These are phyloP conservation scores for Claviceps monticola DNA, from an alignment of 2,329 filamentous ascomycete species.

Conservation along the genomic window DNA sequence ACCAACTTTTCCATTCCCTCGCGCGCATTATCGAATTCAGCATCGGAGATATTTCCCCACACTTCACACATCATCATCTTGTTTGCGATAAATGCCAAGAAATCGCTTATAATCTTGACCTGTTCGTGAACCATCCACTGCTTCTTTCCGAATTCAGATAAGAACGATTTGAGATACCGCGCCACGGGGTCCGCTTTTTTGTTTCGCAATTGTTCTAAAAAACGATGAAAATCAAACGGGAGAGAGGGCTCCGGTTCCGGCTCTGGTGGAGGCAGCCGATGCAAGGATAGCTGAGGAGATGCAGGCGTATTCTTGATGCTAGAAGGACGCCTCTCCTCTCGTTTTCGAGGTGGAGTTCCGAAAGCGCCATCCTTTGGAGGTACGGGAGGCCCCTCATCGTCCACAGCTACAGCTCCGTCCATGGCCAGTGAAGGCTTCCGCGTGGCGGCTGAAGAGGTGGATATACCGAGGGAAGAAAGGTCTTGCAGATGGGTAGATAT, in stretches of 20 bases:
- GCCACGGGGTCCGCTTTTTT: constrained; percentile 97
- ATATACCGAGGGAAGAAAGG: constrained; percentile 28
- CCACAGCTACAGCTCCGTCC: constrained; percentile 19
- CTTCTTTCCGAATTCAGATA: constrained; percentile 88
- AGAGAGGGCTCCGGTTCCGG: constrained; percentile 68
- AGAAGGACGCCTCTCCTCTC: constrained; percentile 22
- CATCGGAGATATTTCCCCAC: constrained; percentile 89
- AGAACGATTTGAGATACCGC: constrained; percentile 85
- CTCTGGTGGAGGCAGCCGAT: constrained; percentile 57
- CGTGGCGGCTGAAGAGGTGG: constrained; percentile 24
- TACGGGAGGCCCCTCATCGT: constrained; percentile 41
- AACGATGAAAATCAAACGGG: constrained; percentile 94
- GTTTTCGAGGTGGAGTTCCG: constrained; percentile 19
- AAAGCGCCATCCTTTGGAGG: constrained; percentile 45
- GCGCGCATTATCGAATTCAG: constrained; percentile 93
- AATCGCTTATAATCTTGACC: constrained; percentile 96
- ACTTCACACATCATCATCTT: constrained; percentile 98
- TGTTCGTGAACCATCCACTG: constrained; percentile 99
- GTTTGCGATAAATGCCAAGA: constrained; percentile 89
- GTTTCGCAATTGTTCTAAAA: constrained; percentile 88
- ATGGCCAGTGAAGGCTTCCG: constrained; percentile 23
- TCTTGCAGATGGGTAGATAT: constrained; percentile 36
- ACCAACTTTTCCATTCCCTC: constrained; percentile 99
- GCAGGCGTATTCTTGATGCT: constrained; percentile 20
- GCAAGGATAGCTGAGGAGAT: constrained; percentile 35